Evolutionary conservation across 2,329 filamentous ascomycete genomes (phyloP).

Genomic region (Lachnellula subtilissima): DNA sequence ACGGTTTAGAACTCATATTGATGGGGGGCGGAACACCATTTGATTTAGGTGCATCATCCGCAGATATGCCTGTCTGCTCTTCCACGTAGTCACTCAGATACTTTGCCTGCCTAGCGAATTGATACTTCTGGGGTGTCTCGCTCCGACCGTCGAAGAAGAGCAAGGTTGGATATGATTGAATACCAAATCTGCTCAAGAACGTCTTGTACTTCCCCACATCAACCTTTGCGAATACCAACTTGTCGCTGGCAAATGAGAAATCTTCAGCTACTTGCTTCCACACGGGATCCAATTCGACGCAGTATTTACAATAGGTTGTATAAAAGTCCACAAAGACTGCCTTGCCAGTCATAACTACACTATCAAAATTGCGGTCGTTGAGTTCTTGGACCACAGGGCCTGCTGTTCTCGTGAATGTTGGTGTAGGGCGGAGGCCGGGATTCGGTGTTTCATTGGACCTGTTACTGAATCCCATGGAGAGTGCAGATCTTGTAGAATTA

Average conservation of each 20-base stretch:
- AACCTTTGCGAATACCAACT: slow-evolving; percentile 85
- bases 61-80: slow-evolving; percentile 22
- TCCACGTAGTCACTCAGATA: slow-evolving; percentile 23
- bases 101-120: slow-evolving; percentile 14
- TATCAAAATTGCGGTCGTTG: slow-evolving; percentile 81
- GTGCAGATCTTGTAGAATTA: slow-evolving; percentile 13
- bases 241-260: slow-evolving; percentile 65
- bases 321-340: slow-evolving; percentile 96
- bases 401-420: slow-evolving; percentile 7
- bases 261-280: slow-evolving; percentile 82
- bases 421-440: slow-evolving; percentile 12
- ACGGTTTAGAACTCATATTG: slow-evolving; percentile 27
- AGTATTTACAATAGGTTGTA: slow-evolving; percentile 95
- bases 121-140: slow-evolving; percentile 20
- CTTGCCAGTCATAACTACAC: slow-evolving; percentile 82
- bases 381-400: slow-evolving; percentile 67
- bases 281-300: slow-evolving; percentile 82
- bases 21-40: slow-evolving; percentile 28
- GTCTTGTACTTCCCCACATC: slow-evolving; percentile 82
- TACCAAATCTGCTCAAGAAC: slow-evolving; percentile 65
- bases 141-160: slow-evolving; percentile 66
- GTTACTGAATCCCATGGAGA: slow-evolving; percentile 26
- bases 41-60: slow-evolving; percentile 16
- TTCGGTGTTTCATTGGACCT: slow-evolving; percentile 20
- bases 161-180: slow-evolving; percentile 88